Evolutionary conservation across 768 basidiomycete genomes (phyloP), one percentile per base, ranked within the genome.

Genomic region (Tricholoma sp.): DNA sequence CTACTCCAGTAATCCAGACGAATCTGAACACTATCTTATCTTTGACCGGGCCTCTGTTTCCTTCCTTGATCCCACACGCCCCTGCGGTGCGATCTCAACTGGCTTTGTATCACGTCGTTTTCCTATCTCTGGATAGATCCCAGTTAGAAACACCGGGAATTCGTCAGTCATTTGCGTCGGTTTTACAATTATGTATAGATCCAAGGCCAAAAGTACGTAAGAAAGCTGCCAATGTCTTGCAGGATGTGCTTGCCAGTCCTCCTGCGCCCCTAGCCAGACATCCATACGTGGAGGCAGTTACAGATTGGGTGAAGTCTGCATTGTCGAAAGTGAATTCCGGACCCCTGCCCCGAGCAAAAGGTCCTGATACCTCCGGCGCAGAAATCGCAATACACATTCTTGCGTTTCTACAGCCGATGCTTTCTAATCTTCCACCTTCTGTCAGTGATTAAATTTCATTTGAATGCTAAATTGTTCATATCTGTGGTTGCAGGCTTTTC

Each of bases 161-260:
- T 50, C 85, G 90, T 37, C 91, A 95, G 68, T 79, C 86, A 2
- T 98, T 94, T 77, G 87, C 89, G 45, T 86, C 90, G 35, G 76
- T 97, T 54, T 74, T 98, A 41, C 88, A 91, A 50, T 74, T 97
- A 49, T 86, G 84, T 63, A 77, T 93, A 45, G 97, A 99, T 73
- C 81, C 86, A 4, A 77, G 97, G 52, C 97, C 97, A 18, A 98
- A 98, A 75, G 94, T 99, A 53, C 85, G 97, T 56, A 94, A 83
- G 71, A 85, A 88, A 67, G 94, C 95, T 21, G 86, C 88, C 47
- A 95, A 98, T 66, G 82, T 89, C 18, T 81, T 99, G 31, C 82
- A 80, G 64, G 88, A 91, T 62, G 79, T 94, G 3, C 76, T 99
- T 34, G 77, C 80, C 14, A 78, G 78, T 22, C 93, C 94, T 8